A percentile compares a stretch with the other conserved stretches of the same genome.
Conservation (phyloP, 192 early-diverging fungal species). For the Linnemannia hyalina region DNA sequence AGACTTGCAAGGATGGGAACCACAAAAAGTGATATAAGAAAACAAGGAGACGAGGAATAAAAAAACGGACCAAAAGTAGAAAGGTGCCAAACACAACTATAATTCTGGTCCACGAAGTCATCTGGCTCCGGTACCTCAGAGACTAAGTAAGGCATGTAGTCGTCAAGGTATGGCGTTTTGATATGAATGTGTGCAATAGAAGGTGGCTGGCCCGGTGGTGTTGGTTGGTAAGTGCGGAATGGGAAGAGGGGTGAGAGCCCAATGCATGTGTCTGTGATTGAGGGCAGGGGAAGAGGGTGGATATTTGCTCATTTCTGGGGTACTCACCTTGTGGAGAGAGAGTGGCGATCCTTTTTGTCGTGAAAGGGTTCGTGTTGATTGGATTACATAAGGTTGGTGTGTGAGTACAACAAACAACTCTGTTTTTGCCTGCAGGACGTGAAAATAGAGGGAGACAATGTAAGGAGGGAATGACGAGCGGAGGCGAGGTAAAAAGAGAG, state of each 20-base stretch:
- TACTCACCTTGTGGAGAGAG: background rate
- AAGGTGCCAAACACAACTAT: background rate
- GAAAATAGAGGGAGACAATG: background rate
- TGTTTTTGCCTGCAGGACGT: background rate
- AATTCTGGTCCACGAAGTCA: background rate
- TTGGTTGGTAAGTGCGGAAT: background rate
- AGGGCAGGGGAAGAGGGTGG: background rate
- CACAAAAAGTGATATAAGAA: background rate
- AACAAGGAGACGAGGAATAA: background rate
- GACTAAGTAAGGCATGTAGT: no score
- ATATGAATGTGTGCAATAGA: no score
- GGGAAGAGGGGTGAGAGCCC: background rate
- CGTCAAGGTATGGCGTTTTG: background rate
- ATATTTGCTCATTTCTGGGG: background rate
- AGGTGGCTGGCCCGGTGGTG: background rate
- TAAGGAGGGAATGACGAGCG: background rate
- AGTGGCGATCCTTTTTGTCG: background rate
- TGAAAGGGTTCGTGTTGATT: background rate
- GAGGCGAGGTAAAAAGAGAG: background rate
- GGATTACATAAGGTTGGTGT: background rate
- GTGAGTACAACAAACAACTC: background rate
- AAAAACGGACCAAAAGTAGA: background rate
- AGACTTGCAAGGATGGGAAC: background rate
- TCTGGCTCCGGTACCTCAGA: no score
- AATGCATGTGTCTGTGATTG: background rate